Conservation (phyloP, 805 yeast genomes). For the Lachancea sp. region DNA sequence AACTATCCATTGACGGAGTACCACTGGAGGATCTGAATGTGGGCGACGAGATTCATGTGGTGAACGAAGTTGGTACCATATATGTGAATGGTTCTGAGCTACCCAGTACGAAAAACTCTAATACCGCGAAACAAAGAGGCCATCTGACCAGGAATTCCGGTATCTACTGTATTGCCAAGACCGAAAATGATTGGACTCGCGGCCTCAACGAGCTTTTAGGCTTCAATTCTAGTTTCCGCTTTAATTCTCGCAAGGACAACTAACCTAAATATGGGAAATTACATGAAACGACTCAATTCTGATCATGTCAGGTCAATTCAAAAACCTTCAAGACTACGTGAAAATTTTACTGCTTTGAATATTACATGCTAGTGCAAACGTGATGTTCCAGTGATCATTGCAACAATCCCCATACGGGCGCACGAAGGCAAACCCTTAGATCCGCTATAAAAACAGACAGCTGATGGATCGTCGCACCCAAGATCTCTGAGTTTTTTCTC, state of each 20-base stretch:
- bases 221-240: constrained; percentile 76
- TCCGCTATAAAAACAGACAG: constrained; percentile 38
- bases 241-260: constrained; percentile 20
- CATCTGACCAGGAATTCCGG: constrained; percentile 40
- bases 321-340: no score
- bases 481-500: constrained; percentile 55
- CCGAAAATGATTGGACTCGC: constrained; percentile 85
- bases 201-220: constrained; percentile 86
- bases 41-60: constrained; percentile 76
- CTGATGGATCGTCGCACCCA: constrained; percentile 68
- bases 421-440: constrained; percentile 70
- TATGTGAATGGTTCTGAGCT: constrained; percentile 45
- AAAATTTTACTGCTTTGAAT: background rate
- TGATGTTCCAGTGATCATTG: constrained; percentile 41
- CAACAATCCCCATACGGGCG: constrained; percentile 64
- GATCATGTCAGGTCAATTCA: no score
- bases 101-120: constrained; percentile 30
- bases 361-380: background rate
- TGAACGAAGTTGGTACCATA: constrained; percentile 58
- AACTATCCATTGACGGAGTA: constrained; percentile 78
- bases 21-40: constrained; percentile 59
- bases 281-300: no score
- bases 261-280: background rate
- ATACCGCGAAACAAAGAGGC: constrained; percentile 11
- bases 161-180: constrained; percentile 80